Percentiles rank a stretch among this genome's conserved stretches.
phyloP scores from a whole-genome alignment of 176 grass and related monocot species.

The Oryza rufipogon region DNA sequence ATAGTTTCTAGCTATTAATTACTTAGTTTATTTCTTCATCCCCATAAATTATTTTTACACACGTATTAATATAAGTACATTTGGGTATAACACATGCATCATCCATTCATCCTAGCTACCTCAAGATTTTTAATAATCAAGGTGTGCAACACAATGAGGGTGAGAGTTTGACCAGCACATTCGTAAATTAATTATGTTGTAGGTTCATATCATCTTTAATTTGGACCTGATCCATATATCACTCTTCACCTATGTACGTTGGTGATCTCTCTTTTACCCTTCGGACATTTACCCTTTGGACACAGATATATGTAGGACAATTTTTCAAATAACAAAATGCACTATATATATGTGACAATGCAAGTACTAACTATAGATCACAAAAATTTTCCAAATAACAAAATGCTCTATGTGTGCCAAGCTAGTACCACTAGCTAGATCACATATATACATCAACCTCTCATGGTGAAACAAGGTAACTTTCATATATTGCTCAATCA shows the following conservation, averaged over 20 bases:
- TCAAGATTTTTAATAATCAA: background rate
- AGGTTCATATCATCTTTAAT: background rate
- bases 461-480: slow-evolving; percentile 33
- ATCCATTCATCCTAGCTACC: background rate
- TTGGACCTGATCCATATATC: background rate
- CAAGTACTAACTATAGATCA: background rate
- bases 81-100: background rate
- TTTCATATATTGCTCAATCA: slow-evolving; percentile 16
- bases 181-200: background rate
- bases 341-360: background rate
- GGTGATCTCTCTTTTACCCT: background rate
- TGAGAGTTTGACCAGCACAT: background rate
- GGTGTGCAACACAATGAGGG: background rate
- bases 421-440: background rate
- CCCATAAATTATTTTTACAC: too few species aligned
- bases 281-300: too few species aligned
- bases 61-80: background rate
- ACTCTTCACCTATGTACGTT: too few species aligned
- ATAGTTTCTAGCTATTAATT: too few species aligned
- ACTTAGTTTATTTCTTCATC: too few species aligned
- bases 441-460: background rate
- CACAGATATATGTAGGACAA: too few species aligned
- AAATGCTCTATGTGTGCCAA: background rate
- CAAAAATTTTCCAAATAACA: background rate
- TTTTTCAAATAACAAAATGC: background rate